phyloP scores from a whole-genome alignment of 2,329 filamentous ascomycete species.

The Neofusicoccum kwambonambiense region DNA sequence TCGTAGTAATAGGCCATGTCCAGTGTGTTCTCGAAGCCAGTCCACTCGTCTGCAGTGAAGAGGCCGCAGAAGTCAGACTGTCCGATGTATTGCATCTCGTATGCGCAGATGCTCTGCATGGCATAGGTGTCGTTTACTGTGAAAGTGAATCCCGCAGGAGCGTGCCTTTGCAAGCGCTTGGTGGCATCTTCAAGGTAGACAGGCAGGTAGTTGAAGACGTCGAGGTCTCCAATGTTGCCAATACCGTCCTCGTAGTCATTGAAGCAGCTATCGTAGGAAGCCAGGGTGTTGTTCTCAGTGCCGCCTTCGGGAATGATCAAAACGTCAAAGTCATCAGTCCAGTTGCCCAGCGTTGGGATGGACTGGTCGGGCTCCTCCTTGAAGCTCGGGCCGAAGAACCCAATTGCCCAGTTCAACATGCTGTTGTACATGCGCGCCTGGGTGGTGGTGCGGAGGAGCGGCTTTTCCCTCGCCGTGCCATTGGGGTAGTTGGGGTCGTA shows the following conservation, averaged over 20 bases:
- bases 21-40: slow-evolving; percentile 53
- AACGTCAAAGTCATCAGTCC: slow-evolving; percentile 46
- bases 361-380: slow-evolving; percentile 31
- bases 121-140: slow-evolving; percentile 52
- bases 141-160: slow-evolving; percentile 49
- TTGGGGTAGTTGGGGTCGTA: slow-evolving; percentile 50
- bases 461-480: slow-evolving; percentile 36
- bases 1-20: slow-evolving; percentile 54
- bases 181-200: slow-evolving; percentile 48
- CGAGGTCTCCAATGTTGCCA: slow-evolving; percentile 42
- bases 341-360: slow-evolving; percentile 38
- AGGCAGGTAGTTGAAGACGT: slow-evolving; percentile 46
- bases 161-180: slow-evolving; percentile 47
- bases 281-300: slow-evolving; percentile 51
- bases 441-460: slow-evolving; percentile 54
- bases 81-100: slow-evolving; percentile 53
- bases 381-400: slow-evolving; percentile 53
- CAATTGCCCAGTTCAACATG: slow-evolving; percentile 53
- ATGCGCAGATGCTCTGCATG: slow-evolving; percentile 53
- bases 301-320: slow-evolving; percentile 53
- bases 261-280: slow-evolving; percentile 52
- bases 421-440: slow-evolving; percentile 57
- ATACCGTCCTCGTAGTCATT: slow-evolving; percentile 36
- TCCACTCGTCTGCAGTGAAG: slow-evolving; percentile 57
- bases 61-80: slow-evolving; percentile 53